Evolutionary conservation across 1,284 basidiomycete species (phyloP), one percentile per base, ranked within the genome.

Genomic region (Trichosporon sp.): DNA sequence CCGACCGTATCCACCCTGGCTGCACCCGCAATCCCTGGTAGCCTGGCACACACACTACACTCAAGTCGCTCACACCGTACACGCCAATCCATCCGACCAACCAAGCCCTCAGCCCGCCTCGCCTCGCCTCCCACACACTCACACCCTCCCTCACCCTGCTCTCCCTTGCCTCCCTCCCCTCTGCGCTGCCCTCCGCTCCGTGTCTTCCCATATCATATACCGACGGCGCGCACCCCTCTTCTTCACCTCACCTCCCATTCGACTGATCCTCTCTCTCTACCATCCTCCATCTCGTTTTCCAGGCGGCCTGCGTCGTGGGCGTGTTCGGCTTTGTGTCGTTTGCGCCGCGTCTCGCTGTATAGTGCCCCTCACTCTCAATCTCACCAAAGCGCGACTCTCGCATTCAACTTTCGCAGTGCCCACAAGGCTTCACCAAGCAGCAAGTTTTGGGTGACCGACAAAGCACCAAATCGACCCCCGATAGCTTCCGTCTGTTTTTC

Each of bases 311-410:
- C 49, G 49, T 54, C 49, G 49, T 54, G 49, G 27, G 49, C 49
- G 49, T 54, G 25, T 54, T 54, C 49, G 49, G 49, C 49, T 54
- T 29, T 54, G 49, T 29, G 49, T 54, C 49, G 49, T 54, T 29
- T 54, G 49, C 49, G 49, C 49, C 49, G 49, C 49, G 49, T 54
- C 25, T 29, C 49, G 49, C 49, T 54, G 4, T 29, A 29, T 16
- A 27, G 46, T 52, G 49, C 49, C 25, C 49, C 49, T 14, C 11
- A 9, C 49, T n/a, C 49, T n/a, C n/a, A n/a, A n/a, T n/a, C n/a
- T n/a, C n/a, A n/a, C n/a, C n/a, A n/a, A n/a, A n/a, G n/a, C n/a
- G n/a, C n/a, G n/a, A n/a, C n/a, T n/a, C n/a, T n/a, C n/a, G n/a
- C n/a, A n/a, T n/a, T 14, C 49, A 31, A n/a, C 5, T 4, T 4